These are phyloP conservation scores for Solanum boliviense DNA, from an alignment of 257 asterid genomes.

Conservation along the genomic window DNA sequence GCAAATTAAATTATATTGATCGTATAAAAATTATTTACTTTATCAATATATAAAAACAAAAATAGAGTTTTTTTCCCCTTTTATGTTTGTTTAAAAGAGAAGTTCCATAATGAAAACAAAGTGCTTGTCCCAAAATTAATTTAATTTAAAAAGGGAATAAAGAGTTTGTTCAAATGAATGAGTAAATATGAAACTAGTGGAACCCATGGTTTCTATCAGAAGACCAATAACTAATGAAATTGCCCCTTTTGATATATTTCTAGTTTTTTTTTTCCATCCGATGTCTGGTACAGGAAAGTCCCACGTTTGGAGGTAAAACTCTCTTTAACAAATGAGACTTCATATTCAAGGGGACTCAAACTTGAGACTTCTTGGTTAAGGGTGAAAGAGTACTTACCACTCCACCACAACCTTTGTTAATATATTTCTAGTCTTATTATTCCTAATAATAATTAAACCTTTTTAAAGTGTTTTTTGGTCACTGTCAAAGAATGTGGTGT, in stretches of 20 bases:
- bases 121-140: background rate
- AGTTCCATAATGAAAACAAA: background rate
- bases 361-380: fast-evolving
- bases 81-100: background rate
- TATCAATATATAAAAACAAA: background rate
- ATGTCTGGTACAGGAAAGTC: too few relatives aligned
- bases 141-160: too few relatives aligned
- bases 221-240: background rate
- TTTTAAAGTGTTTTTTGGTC: background rate
- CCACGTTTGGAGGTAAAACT: too few relatives aligned
- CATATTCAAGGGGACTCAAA: too few relatives aligned
- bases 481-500: too few relatives aligned
- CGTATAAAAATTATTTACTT: background rate
- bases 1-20: too few relatives aligned
- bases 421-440: too few relatives aligned
- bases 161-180: background rate
- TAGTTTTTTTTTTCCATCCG: background rate
- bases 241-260: background rate
- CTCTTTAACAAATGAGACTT: too few relatives aligned
- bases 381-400: too few relatives aligned
- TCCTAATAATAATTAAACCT: background rate
- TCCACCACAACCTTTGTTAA: too few relatives aligned
- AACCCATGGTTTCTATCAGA: background rate
- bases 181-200: background rate
- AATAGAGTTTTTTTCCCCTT: background rate